These are phyloP conservation scores for Cornus controversa DNA, from an alignment of 148 eudicot genomes.

Conservation along the genomic window DNA sequence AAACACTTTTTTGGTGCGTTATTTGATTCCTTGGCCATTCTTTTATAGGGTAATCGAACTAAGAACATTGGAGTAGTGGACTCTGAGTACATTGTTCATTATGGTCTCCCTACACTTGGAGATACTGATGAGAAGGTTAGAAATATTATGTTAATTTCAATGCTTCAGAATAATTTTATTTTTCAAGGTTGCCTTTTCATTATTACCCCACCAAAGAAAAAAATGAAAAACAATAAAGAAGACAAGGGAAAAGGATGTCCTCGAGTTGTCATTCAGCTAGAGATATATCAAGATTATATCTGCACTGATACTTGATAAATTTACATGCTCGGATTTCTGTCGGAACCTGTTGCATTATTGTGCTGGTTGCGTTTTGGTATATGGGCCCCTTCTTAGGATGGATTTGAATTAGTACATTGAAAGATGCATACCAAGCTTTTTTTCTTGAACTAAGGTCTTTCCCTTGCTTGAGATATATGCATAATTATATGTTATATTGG, in stretches of 20 bases:
- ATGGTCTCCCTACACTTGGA: constrained; percentile 85
- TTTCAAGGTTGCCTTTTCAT: neutral
- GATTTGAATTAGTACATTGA: neutral
- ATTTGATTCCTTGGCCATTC: neutral
- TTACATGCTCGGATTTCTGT: neutral
- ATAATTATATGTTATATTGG: neutral
- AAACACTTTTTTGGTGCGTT: neutral
- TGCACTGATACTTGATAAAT: neutral
- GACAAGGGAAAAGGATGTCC: neutral
- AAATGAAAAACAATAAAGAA: neutral
- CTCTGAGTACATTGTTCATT: constrained; percentile 82
- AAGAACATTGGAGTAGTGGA: constrained; percentile 81
- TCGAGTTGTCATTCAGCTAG: neutral
- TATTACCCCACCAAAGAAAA: neutral
- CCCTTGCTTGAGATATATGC: neutral
- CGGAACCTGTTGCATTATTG: neutral
- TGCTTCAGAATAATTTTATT: neutral
- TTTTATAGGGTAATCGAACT: constrained; percentile 73
- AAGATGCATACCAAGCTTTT: neutral
- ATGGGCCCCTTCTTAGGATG: neutral
- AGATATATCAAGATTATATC: neutral
- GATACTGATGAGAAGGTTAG: constrained; percentile 53
- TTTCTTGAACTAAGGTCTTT: neutral
- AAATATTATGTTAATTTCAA: neutral
- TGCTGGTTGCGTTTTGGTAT: neutral